These are phyloP conservation scores for Boletus eberwhitei DNA, from an alignment of 768 basidiomycete species.

Conservation along the genomic window DNA sequence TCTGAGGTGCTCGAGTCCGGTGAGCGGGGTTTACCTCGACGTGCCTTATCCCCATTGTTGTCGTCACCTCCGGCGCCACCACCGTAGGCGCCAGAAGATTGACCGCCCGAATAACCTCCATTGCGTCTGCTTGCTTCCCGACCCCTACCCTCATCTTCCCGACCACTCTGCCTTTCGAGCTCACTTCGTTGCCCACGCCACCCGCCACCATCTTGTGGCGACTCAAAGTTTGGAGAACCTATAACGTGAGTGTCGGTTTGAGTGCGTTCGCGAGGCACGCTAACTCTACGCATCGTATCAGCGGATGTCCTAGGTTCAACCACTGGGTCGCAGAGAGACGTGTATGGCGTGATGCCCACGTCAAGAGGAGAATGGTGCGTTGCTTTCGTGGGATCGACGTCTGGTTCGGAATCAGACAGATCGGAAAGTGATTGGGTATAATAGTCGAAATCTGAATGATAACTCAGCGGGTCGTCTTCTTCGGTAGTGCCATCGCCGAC, in stretches of 20 bases:
- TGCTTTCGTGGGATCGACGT: constrained; percentile 9
- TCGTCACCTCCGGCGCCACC: constrained; percentile 39
- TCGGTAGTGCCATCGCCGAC: constrained; percentile 10
- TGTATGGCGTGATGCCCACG: constrained; percentile 15
- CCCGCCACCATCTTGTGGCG: constrained; percentile 17
- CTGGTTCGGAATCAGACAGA: constrained; percentile 29
- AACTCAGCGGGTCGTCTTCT: constrained; percentile 33
- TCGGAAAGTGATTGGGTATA: constrained; percentile 33
- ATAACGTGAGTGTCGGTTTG: background rate
- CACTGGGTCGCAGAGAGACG: constrained; percentile 21
- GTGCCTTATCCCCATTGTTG: constrained; percentile 36
- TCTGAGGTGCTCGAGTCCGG: constrained; percentile 34
- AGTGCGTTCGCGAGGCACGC: background rate
- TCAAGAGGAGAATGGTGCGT: constrained; percentile 8
- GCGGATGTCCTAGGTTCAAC: constrained; percentile 45
- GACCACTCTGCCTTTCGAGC: constrained; percentile 15
- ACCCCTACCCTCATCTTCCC: constrained; percentile 8
- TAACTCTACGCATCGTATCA: constrained; percentile 28
- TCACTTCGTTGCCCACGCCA: constrained; percentile 18
- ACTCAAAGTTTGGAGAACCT: background rate
- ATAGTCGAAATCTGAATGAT: constrained; percentile 37
- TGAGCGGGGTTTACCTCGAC: constrained; percentile 26
- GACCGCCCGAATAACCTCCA: constrained; percentile 17
- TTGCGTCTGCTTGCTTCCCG: constrained; percentile 10
- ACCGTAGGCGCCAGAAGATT: constrained; percentile 19